These are phyloP conservation scores for Penicillium sp. DNA, from an alignment of 2,329 filamentous ascomycete genomes.

Conservation along the genomic window DNA sequence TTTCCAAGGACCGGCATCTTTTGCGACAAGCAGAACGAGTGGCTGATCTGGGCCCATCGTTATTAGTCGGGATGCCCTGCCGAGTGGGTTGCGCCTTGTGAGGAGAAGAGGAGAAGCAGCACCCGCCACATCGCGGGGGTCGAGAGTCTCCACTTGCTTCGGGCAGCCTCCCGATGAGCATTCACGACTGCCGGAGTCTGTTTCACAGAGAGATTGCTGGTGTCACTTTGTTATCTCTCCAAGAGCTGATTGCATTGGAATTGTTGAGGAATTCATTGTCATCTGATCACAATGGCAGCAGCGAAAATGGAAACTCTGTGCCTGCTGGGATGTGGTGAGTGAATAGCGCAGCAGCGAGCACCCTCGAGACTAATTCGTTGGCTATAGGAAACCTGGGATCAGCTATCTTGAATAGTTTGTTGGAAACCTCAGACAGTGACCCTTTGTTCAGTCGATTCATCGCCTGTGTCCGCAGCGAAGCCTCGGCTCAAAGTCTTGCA, in stretches of 20 bases:
- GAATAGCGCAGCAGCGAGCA: not conserved
- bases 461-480: conserved; percentile 51
- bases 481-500: conserved; percentile 44
- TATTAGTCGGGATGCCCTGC: conserved; percentile 23
- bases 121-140: not conserved
- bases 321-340: conserved; percentile 31
- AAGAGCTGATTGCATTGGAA: not conserved
- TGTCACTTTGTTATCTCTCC: not conserved
- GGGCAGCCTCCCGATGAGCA: conserved; percentile 5
- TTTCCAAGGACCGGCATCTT: conserved; percentile 17
- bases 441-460: conserved; percentile 44
- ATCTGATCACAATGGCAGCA: conserved; percentile 20
- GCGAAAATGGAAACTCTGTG: conserved; percentile 24
- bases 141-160: conserved; percentile 5
- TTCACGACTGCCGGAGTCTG: not conserved
- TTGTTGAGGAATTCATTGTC: not conserved
- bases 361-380: not conserved
- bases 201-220: not conserved
- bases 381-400: conserved; percentile 48
- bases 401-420: conserved; percentile 45
- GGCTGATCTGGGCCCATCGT: conserved; percentile 9
- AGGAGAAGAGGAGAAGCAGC: conserved; percentile 14
- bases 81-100: conserved; percentile 20
- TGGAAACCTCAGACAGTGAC: conserved; percentile 29
- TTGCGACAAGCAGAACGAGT: conserved; percentile 15